Evolutionary conservation across 2,329 filamentous ascomycete species (phyloP), one percentile per base, ranked within the genome.

Genomic region (Rutstroemia sp.): DNA sequence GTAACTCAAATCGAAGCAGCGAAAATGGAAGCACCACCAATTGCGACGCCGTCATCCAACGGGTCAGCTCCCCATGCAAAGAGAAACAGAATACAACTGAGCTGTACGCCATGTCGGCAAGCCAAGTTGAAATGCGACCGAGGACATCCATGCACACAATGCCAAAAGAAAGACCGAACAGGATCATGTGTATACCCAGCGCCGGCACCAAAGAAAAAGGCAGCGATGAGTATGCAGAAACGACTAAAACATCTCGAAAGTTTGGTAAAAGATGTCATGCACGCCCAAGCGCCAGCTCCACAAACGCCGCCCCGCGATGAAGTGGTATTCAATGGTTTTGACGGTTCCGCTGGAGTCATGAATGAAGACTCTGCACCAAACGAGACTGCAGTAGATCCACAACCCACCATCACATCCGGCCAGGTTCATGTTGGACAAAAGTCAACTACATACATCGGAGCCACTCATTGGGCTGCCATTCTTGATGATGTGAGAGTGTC

Each of bases 391-490:
- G 46, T 3, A 30, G 2, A 10, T 12, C 8, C 30, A 34, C 45
- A 42, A 39, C 6, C 16, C 7, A 14, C 19, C 6, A 21, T 19
- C 30, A 14, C 48, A 46, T 57, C 58, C 16, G 76, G 73, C 0
- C 72, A 77, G 53, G 72, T 81, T 6, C 71, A 81, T 19, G 68
- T 71, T 21, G 72, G 75, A 2, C 73, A 71, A 9, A 46, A 46
- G 2, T 23, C 42, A 75, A 73, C 61, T 2, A 79, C 75, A 4
- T 83, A 81, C 60, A 75, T 83, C 4, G 80, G 81, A 1, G 79
- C 79, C 4, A 83, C 80, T 46, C 80, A 83, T 58, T 82, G 79
- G 61, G 77, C 82, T 71, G 80, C 80, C 2, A 81, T 83, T 67
- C 68, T 83, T 10, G 78, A 83, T 63, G 78, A 83, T 71, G 80